phyloP scores from a whole-genome alignment of 2,329 filamentous ascomycete species.

The Penicillium sp. region DNA sequence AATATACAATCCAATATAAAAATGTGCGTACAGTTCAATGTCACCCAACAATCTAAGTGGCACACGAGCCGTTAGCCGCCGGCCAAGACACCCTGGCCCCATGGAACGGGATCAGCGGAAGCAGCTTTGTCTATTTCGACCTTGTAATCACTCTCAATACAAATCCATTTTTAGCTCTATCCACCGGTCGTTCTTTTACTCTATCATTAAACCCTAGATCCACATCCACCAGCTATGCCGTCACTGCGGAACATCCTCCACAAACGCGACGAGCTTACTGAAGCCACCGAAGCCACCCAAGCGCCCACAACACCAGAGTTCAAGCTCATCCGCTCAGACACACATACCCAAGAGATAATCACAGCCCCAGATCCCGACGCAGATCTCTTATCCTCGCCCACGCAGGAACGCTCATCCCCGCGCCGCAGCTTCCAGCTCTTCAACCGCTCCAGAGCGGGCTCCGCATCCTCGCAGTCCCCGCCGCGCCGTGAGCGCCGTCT shows the following conservation, averaged over 20 bases:
- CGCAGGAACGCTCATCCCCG: slow-evolving; percentile 29
- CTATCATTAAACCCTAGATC: neutral
- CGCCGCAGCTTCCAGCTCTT: slow-evolving; percentile 39
- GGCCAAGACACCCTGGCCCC: slow-evolving; percentile 8
- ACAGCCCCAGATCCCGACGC: slow-evolving; percentile 56
- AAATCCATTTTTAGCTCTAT: neutral
- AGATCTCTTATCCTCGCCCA: slow-evolving; percentile 3
- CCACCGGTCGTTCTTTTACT: neutral
- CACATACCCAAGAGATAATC: slow-evolving; percentile 75
- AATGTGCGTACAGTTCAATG: neutral
- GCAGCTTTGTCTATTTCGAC: neutral
- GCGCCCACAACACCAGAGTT: slow-evolving; percentile 63
- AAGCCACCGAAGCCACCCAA: slow-evolving; percentile 7
- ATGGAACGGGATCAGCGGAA: neutral
- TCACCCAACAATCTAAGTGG: no score
- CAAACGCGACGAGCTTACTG: slow-evolving; percentile 59
- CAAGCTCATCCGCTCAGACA: slow-evolving; percentile 83
- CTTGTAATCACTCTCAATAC: neutral
- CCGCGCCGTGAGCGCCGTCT: slow-evolving; percentile 35
- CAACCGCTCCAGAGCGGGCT: slow-evolving; percentile 30
- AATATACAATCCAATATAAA: neutral
- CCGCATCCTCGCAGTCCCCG: slow-evolving; percentile 29
- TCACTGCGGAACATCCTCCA: slow-evolving; percentile 61
- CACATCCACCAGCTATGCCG: slow-evolving; percentile 50
- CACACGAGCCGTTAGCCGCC: neutral